Conservation (phyloP, 2,329 filamentous ascomycete species). For the Cyphellophora europaea region DNA sequence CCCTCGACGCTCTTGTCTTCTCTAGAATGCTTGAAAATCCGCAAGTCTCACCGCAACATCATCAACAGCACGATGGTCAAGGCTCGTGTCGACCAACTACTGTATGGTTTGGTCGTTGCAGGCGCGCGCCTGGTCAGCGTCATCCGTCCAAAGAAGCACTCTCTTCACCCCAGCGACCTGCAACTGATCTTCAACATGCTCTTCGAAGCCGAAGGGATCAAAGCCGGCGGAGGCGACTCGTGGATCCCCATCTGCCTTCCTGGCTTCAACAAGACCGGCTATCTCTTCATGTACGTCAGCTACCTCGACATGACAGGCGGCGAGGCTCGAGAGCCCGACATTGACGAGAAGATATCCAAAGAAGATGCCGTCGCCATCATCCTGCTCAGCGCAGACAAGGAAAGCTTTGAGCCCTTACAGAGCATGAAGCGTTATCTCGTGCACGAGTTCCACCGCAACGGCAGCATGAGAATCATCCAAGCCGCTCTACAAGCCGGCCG, state of each 20-base stretch:
- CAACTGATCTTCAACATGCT: conserved; percentile 99
- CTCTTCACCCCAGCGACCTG: conserved; percentile 86
- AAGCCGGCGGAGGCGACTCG: conserved; percentile 86
- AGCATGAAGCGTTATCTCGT: conserved; percentile 56
- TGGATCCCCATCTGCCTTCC: conserved; percentile 96
- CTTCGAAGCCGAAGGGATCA: conserved; percentile 87
- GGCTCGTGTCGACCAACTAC: conserved; percentile 62
- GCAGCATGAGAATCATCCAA: conserved; percentile 65
- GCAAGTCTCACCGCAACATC: conserved; percentile 73
- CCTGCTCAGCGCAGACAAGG: conserved; percentile 84
- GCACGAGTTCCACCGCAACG: conserved; percentile 65
- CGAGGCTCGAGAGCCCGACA: conserved; percentile 30
- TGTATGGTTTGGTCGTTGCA: conserved; percentile 90
- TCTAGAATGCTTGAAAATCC: conserved; percentile 83
- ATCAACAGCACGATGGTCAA: conserved; percentile 87
- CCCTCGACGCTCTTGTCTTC: conserved; percentile 81
- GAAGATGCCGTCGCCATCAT: conserved; percentile 80
- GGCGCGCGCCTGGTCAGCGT: conserved; percentile 91
- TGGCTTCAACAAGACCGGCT: conserved; percentile 93
- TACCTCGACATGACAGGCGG: conserved; percentile 62
- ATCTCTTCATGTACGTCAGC: conserved; percentile 98
- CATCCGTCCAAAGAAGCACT: conserved; percentile 86
- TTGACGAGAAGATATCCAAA: conserved; percentile 29
- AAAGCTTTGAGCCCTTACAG: conserved; percentile 85
- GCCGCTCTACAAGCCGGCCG: conserved; percentile 62